phyloP scores from a whole-genome alignment of 768 basidiomycete species.

The Epithele typhae region DNA sequence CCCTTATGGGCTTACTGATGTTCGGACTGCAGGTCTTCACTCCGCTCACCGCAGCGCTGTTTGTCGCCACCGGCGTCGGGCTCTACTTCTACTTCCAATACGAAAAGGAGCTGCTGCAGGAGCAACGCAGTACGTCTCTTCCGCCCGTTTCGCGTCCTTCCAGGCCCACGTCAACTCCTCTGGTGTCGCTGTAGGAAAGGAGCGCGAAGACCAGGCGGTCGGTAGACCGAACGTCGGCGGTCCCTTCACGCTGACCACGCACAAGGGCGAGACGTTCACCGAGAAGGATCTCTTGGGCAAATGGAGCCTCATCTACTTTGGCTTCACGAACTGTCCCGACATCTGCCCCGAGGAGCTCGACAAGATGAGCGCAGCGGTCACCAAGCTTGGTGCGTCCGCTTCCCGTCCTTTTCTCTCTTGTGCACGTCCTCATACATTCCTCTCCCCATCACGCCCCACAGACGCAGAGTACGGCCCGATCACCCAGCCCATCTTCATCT shows the following conservation, averaged over 20 bases:
- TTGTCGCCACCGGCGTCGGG: conserved; percentile 77
- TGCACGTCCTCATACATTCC: not conserved
- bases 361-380: conserved; percentile 80
- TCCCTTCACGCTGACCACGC: conserved; percentile 73
- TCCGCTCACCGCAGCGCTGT: conserved; percentile 76
- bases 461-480: conserved; percentile 66
- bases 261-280: conserved; percentile 66
- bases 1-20: too few relatives aligned
- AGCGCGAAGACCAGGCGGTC: conserved; percentile 65
- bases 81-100: conserved; percentile 85
- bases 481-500: conserved; percentile 90
- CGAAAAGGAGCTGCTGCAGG: conserved; percentile 77
- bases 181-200: conserved; percentile 45
- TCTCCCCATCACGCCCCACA: conserved; percentile 25
- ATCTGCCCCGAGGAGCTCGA: conserved; percentile 98
- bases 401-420: not conserved
- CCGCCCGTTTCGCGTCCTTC: not conserved
- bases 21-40: conserved; percentile 73
- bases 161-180: not conserved
- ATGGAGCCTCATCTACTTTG: conserved; percentile 94
- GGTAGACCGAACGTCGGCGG: conserved; percentile 91
- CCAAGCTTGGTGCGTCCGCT: conserved; percentile 56
- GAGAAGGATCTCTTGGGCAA: conserved; percentile 82
- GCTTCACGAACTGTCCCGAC: conserved; percentile 99
- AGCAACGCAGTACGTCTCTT: conserved; percentile 60